Evolutionary conservation across 495 filamentous ascomycete species (phyloP), one percentile per base, ranked within the genome.

Genomic region (Cenococcum geophilum): DNA sequence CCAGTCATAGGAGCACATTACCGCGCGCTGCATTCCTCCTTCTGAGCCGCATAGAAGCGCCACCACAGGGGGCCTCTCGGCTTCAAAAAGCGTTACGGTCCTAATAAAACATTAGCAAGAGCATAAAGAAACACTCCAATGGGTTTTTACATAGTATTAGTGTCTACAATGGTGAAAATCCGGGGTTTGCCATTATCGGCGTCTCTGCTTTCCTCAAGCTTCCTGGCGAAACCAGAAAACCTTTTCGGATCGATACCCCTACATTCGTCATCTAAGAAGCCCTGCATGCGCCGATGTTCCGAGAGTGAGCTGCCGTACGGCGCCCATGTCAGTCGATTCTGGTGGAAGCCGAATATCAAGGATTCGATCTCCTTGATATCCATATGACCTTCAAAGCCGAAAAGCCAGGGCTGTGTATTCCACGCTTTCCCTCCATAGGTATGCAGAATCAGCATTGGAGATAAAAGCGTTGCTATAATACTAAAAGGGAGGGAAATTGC

Each of bases 1-100:
- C 53, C 62, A 68, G 22, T 69, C 63, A 45, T 67, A 73, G 25
- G 58, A 64, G 60, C 74, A 76, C 11, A 69, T 45, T 9, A 78
- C 61, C 4, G 70, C 75, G 12, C 75, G 64, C 57, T 72, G 62
- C 75, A 77, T 77, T 42, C 75, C 76, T n/a, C 75, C 76, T 61
- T 76, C 75, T 12, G 58, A 51, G 18, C 74, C 76, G 48, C 64
- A 71, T 40, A 77, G 51, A 22, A 78, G 55, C 16, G 72, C 67
- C 21, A 67, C 71, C 8, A 68, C 61, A n/a, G 75, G 76, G 14
- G 71, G 77, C 34, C 70, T 63, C 35, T 60, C 67, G 16, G 75
- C 76, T 9, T 57, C 32, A 58, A 77, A 74, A 8, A 74, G 57
- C 1, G 65, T 76, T 36, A 72, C 75, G 51, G 61, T 74, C 76